Evolutionary conservation across 1,139 yeast species (phyloP), one percentile per base, ranked within the genome.

Genomic region (Yamadazyma pseudoaaseri): DNA sequence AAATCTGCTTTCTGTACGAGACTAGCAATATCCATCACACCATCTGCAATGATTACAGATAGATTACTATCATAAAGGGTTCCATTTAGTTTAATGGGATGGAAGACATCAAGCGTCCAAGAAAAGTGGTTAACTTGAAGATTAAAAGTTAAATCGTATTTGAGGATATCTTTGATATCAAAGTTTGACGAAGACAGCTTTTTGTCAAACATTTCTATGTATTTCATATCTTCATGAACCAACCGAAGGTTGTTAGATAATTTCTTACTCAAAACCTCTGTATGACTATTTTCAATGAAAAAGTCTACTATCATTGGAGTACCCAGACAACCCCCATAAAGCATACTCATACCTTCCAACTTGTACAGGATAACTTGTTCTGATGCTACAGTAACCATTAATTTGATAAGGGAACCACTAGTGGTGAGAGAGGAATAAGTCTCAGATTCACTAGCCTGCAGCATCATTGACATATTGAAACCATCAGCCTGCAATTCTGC

Each of bases 1-100:
- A 44, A 32, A 27, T 55, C 50, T 3, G 49, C 32, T 30, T 56
- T 59, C 27, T 56, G 57, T 4, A 60, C 26, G 13, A 48, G 31
- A 1, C 56, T 46, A 8, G 53, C 54, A 8, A 54, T 29, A 11
- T 47, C 45, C 1, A 48, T 22, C 0, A 48, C 37, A 3, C 52
- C 54, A 4, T 45, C 48, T 3, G 44, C 27, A 13, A 48, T 34
- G 7, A 35, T 15, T 14, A 44, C 16, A 5, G 50, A 45, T 5
- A 58, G 27, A 25, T 43, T 48, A 20, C 43, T 54, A 27, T 53
- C 56, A 24, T 44, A 41, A 2, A 56, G 26, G 11, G 35, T 24
- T 9, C 48, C 47, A 13, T 43, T 43, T 6, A 42, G 15, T 4
- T 20, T 31, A 10, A 39, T 16, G 2, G 65, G 51, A 15, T 45